Conservation (phyloP, 2,329 filamentous ascomycete species). For the Epichloe festucae region DNA sequence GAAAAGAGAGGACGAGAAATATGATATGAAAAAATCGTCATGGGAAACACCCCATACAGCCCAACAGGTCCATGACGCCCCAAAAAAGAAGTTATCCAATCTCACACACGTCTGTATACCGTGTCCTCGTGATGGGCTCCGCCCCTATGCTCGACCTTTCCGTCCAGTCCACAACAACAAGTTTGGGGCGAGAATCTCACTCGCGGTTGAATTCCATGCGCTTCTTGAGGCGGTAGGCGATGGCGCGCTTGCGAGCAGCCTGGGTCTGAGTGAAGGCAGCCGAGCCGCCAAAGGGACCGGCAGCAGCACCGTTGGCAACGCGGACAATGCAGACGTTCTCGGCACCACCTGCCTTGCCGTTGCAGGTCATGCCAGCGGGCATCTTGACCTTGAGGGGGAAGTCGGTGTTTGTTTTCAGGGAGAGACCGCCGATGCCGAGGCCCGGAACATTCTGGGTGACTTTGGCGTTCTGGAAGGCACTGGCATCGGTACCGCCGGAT, state of each 20-base stretch:
- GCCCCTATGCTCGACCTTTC: background rate
- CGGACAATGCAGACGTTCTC: constrained; percentile 52
- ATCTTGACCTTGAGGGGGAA: constrained; percentile 54
- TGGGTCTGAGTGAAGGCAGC: constrained; percentile 50
- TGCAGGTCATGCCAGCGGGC: constrained; percentile 53
- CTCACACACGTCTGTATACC: background rate
- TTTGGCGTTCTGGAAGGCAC: constrained; percentile 45
- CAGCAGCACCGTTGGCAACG: constrained; percentile 46
- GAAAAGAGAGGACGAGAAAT: background rate
- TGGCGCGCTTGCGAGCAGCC: constrained; percentile 45
- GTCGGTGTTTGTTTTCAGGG: constrained; percentile 46
- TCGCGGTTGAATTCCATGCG: constrained; percentile 20
- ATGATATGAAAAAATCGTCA: background rate
- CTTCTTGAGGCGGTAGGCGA: constrained; percentile 37
- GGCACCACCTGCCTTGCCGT: constrained; percentile 44
- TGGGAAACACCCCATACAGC: background rate
- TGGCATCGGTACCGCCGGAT: constrained; percentile 46
- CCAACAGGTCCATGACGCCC: background rate
- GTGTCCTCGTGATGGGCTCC: background rate
- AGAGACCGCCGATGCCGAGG: constrained; percentile 40
- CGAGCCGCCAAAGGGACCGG: constrained; percentile 55
- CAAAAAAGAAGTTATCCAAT: background rate
- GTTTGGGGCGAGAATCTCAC: background rate
- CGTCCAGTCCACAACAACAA: background rate
- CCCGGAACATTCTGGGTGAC: constrained; percentile 51